phyloP scores from a whole-genome alignment of 1,139 yeast genomes.

The Pneumocystis murina region DNA sequence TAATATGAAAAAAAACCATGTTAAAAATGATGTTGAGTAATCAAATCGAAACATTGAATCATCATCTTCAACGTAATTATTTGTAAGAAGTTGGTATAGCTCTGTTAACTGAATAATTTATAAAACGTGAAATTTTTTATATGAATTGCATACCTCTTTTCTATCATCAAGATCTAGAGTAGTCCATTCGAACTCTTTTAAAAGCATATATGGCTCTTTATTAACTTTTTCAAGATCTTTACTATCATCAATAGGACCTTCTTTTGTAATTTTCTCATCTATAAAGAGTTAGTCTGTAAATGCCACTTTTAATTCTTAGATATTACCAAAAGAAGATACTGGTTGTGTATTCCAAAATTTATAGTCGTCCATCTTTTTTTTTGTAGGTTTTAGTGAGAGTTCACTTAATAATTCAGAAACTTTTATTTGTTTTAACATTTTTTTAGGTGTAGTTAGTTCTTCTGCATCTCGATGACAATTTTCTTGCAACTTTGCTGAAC shows the following conservation, averaged over 20 bases:
- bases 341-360: conserved; percentile 99
- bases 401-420: conserved; percentile 5
- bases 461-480: background rate
- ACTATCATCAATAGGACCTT: conserved; percentile 65
- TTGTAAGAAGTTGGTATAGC: conserved; percentile 64
- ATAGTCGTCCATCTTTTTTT: conserved; percentile 73
- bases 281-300: background rate
- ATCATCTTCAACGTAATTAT: conserved; percentile 85
- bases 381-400: conserved; percentile 14
- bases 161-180: conserved; percentile 51
- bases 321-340: conserved; percentile 46
- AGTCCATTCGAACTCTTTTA: conserved; percentile 77
- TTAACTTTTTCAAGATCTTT: conserved; percentile 64
- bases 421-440: background rate
- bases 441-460: background rate
- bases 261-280: conserved; percentile 44
- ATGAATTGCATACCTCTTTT: conserved; percentile 25
- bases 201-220: conserved; percentile 50
- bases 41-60: conserved; percentile 87
- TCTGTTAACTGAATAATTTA: conserved; percentile 33
- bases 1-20: conserved; percentile 36
- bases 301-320: background rate
- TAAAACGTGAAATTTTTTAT: background rate
- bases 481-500: background rate
- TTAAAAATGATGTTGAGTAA: conserved; percentile 66